Base-by-base conservation (phyloP, 805 yeast genomes). In the fission yeast (Schizosaccharomyces pombe) region DNA sequence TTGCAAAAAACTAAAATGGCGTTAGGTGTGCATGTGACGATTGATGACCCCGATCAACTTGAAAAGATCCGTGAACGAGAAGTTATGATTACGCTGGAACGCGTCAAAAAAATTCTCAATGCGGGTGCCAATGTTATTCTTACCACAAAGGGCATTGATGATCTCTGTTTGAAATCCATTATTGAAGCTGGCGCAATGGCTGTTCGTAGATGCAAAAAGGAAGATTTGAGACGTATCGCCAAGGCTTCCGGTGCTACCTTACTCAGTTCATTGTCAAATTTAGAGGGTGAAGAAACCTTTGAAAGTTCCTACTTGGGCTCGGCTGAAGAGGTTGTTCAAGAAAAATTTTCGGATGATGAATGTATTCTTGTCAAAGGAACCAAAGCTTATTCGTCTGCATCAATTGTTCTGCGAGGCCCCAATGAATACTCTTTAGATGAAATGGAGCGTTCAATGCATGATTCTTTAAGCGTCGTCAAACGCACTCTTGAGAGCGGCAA, bases 191-290 rank as follows among this genome's bases (percentile, higher is more conserved):
- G 85, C 37, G 86, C 85, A 51, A 84, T 86, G 85, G 96, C 91
- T 24, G 95, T 91, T 52, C 82, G 99, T 72, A 78, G 99, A 62
- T 86, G 96, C 73, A 85, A 85, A 69, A 86, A 85, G 65, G 98
- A 91, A 69, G 99, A 91, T 68, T 74, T 91, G 62, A 78, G 94
- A 66, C 80, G 98, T 72, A 89, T 91, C 61, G 97, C 98, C 5
- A 77, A 94, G 64, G 97, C 98, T 49, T 86, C 97, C 1, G 99
- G 99, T 57, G 99, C 95, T 40, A 84, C 95, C 3, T 71, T 91
- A 63, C 74, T 93, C 53, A 73, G 83, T 55, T 80, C 83, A 60
- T 77, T 91, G 78, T 81, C 95, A 55, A 91, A 91, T 64, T 75
- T 93, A 67, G 97, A 91, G 68, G 95, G 96, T 60, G 95, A 87